A percentile compares a stretch with the other conserved stretches of the same genome.
phyloP scores from a whole-genome alignment of 2,329 filamentous ascomycete genomes.

The Seiridium cupressi region DNA sequence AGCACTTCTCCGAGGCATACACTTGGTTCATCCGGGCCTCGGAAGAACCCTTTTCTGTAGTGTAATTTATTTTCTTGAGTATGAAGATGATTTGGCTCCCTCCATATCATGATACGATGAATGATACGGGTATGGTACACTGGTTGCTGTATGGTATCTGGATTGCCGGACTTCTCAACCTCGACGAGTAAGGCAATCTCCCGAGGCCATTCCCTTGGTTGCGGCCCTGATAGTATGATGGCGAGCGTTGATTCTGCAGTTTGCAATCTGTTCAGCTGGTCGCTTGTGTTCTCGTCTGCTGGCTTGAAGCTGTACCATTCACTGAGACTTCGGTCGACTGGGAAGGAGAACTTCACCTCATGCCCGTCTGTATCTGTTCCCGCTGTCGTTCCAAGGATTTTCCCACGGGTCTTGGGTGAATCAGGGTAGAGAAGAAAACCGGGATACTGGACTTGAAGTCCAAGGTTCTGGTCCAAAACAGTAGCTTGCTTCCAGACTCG shows the following conservation, averaged over 20 bases:
- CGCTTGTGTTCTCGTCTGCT: not conserved
- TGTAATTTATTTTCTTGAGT: not conserved
- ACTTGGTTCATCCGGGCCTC: not conserved
- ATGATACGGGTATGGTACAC: not conserved
- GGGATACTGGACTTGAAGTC: conserved; percentile 6
- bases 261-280: not conserved
- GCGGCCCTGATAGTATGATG: not conserved
- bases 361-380: not conserved
- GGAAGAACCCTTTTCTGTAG: not conserved
- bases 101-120: conserved; percentile 1
- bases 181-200: conserved; percentile 8
- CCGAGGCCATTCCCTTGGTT: not conserved
- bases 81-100: not conserved
- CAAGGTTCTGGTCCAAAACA: not conserved
- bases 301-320: conserved; percentile 5
- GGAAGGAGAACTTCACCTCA: not conserved
- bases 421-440: conserved; percentile 2
- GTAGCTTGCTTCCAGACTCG: conserved; percentile 1
- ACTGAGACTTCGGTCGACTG: conserved; percentile 4
- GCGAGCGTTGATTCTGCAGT: not conserved
- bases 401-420: not conserved
- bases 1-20: not conserved
- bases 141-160: not conserved
- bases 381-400: not conserved
- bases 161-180: not conserved